These are phyloP conservation scores for Tephrocybe sp. DNA, from an alignment of 768 basidiomycete genomes.

Conservation along the genomic window DNA sequence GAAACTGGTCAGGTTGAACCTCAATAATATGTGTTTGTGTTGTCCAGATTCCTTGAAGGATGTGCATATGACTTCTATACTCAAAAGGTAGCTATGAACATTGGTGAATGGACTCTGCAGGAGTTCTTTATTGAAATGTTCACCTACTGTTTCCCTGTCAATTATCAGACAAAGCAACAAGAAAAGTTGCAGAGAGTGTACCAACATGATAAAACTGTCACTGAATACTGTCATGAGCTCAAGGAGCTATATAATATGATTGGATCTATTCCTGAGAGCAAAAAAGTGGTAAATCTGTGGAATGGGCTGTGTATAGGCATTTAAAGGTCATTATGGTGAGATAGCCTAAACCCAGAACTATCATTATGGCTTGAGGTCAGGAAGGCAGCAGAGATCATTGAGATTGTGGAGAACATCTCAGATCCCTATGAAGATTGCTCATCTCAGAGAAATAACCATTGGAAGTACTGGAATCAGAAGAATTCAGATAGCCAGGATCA, in stretches of 20 bases:
- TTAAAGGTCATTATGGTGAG: slow-evolving; percentile 6
- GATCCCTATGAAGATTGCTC: background rate
- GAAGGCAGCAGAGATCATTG: no score
- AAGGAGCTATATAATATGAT: no score
- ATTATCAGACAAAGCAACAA: slow-evolving; percentile 25
- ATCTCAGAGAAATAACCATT: background rate
- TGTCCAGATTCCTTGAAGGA: slow-evolving; percentile 29
- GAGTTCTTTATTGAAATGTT: slow-evolving; percentile 34
- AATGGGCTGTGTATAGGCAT: slow-evolving; percentile 3
- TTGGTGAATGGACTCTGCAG: slow-evolving; percentile 24
- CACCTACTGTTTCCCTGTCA: slow-evolving; percentile 35
- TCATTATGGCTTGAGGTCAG: no score
- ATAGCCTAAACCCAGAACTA: slow-evolving; percentile 12
- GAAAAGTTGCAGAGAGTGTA: slow-evolving; percentile 18
- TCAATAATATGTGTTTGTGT: slow-evolving; percentile 17
- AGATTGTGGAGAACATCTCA: background rate
- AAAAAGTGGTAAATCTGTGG: no score
- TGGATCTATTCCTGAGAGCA: no score
- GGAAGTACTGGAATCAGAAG: background rate
- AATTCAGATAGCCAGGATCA: no score
- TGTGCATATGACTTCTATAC: slow-evolving; percentile 33
- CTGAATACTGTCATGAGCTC: no score
- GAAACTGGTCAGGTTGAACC: slow-evolving; percentile 16
- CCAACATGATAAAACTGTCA: slow-evolving; percentile 29
- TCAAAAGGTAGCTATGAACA: slow-evolving; percentile 23